These are phyloP conservation scores for Tylopilus felleus DNA, from an alignment of 768 basidiomycete species.

Conservation along the genomic window DNA sequence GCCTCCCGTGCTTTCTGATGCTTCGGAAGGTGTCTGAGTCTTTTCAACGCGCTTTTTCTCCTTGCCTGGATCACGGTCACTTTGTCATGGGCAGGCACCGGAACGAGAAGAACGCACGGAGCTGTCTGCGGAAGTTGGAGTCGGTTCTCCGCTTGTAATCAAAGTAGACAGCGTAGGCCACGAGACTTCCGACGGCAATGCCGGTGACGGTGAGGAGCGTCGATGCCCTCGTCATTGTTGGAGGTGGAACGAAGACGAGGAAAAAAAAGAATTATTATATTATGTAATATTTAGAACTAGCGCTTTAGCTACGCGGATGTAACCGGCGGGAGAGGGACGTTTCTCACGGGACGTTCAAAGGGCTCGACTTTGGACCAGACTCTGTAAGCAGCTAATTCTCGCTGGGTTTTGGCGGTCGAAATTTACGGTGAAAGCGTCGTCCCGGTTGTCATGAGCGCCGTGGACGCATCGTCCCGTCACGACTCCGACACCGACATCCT, in stretches of 20 bases:
- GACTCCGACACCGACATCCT: conserved; percentile 32
- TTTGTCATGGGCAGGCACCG: background rate
- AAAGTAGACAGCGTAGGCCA: conserved; percentile 90
- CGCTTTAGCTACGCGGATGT: no score
- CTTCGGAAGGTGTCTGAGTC: conserved; percentile 47
- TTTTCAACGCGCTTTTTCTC: conserved; percentile 89
- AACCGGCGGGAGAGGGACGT: no score
- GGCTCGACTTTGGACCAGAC: no score
- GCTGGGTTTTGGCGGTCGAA: conserved; percentile 17
- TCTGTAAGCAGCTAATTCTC: no score
- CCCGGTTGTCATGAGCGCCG: conserved; percentile 41
- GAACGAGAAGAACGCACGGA: conserved; percentile 53
- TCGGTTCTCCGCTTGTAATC: conserved; percentile 94
- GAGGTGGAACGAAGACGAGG: background rate
- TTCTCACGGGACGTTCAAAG: no score
- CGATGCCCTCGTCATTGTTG: conserved; percentile 32
- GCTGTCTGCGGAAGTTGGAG: conserved; percentile 77
- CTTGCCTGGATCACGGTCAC: conserved; percentile 55
- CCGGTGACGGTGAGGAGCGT: conserved; percentile 41
- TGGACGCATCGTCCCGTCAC: conserved; percentile 31
- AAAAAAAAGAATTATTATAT: conserved; percentile 12
- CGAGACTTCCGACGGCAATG: conserved; percentile 49
- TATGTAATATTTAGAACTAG: conserved; percentile 25
- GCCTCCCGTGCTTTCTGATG: conserved; percentile 20
- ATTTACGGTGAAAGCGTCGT: conserved; percentile 19